Conservation (phyloP, 176 grass and related monocot genomes). For the Secale cereale region DNA sequence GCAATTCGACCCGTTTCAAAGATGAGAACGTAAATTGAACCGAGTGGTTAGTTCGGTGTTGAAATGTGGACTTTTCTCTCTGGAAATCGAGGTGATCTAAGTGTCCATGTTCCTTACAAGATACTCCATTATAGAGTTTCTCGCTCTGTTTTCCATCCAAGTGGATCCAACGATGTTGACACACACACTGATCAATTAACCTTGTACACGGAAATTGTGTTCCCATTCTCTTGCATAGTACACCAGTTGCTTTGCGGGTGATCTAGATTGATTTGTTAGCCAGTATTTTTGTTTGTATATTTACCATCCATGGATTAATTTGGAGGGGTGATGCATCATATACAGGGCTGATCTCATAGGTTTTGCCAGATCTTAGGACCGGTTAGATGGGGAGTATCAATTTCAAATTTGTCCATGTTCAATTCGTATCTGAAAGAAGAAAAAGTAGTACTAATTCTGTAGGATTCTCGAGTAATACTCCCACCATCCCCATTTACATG, state of each 20-base stretch:
- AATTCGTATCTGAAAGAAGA: not conserved
- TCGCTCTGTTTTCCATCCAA: too few relatives aligned
- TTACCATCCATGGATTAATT: not conserved
- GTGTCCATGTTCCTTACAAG: too few relatives aligned
- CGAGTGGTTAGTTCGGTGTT: too few relatives aligned
- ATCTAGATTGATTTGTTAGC: not conserved
- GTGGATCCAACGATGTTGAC: too few relatives aligned
- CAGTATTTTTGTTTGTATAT: not conserved
- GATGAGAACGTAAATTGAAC: too few relatives aligned
- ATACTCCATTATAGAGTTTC: too few relatives aligned
- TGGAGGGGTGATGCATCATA: not conserved
- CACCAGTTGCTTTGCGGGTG: not conserved
- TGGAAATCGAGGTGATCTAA: too few relatives aligned
- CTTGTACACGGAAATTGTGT: not conserved
- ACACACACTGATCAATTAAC: too few relatives aligned
- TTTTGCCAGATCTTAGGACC: not conserved
- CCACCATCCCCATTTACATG: too few relatives aligned
- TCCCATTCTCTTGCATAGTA: not conserved
- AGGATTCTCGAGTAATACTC: not conserved
- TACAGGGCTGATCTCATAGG: not conserved
- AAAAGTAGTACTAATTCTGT: not conserved
- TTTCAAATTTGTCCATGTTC: not conserved
- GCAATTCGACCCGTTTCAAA: too few relatives aligned
- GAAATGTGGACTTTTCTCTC: too few relatives aligned
- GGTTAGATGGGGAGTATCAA: not conserved